Conservation (phyloP, 768 basidiomycete species). For the Boletus rufocinnamomeus region DNA sequence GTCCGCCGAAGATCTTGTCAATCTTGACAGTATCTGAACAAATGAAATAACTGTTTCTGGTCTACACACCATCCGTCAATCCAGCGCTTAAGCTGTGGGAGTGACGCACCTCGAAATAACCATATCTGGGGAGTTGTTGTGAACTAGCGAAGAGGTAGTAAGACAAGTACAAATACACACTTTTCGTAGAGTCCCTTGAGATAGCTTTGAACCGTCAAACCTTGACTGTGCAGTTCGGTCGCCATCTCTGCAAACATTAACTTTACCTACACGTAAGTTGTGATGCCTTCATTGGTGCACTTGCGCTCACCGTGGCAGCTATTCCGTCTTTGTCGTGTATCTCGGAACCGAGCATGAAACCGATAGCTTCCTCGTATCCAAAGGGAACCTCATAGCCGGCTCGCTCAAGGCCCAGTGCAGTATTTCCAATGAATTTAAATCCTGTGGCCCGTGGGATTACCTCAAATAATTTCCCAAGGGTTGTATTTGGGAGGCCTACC, state of each 20-base stretch:
- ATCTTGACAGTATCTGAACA: slow-evolving; percentile 69
- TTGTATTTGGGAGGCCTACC: slow-evolving; percentile 41
- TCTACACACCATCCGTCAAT: slow-evolving; percentile 42
- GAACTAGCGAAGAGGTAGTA: not conserved
- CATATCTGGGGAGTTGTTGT: slow-evolving; percentile 51
- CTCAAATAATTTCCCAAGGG: not conserved
- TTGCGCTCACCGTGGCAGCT: slow-evolving; percentile 62
- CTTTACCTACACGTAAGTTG: slow-evolving; percentile 37
- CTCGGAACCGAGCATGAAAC: slow-evolving; percentile 81
- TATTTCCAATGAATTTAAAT: slow-evolving; percentile 91
- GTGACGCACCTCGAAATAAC: slow-evolving; percentile 65
- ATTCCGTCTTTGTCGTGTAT: slow-evolving; percentile 90
- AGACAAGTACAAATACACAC: slow-evolving; percentile 38
- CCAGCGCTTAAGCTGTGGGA: not conserved
- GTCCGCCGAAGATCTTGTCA: slow-evolving; percentile 63
- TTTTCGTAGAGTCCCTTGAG: slow-evolving; percentile 63
- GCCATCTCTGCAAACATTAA: slow-evolving; percentile 71
- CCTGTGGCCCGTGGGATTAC: slow-evolving; percentile 52
- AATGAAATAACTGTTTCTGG: slow-evolving; percentile 80
- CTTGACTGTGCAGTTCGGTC: slow-evolving; percentile 47
- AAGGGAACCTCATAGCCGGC: slow-evolving; percentile 75
- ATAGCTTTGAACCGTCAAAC: slow-evolving; percentile 56
- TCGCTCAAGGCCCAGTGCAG: slow-evolving; percentile 61
- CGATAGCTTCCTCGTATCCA: slow-evolving; percentile 92
- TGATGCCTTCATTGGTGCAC: not conserved